Conservation (phyloP, 2,329 filamentous ascomycete genomes). For the Calonectria crousiana region DNA sequence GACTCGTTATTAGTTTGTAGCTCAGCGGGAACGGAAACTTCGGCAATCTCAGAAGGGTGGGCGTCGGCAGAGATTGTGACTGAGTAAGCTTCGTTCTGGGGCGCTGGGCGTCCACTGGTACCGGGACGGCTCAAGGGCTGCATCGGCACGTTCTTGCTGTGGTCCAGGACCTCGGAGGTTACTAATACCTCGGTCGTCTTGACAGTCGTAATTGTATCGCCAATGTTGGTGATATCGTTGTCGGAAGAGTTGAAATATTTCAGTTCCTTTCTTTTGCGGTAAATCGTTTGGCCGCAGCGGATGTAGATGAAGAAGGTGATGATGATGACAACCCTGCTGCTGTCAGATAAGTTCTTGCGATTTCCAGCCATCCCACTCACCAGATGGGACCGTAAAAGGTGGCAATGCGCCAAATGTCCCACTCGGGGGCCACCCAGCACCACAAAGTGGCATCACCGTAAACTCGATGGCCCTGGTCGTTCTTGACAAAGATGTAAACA, state of each 20-base stretch:
- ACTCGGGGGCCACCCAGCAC: constrained; percentile 80
- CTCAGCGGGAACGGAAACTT: constrained; percentile 45
- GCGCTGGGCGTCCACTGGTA: constrained; percentile 24
- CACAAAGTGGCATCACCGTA: constrained; percentile 83
- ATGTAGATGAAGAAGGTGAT: constrained; percentile 75
- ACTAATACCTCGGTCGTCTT: constrained; percentile 76
- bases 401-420: constrained; percentile 79
- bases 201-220: constrained; percentile 59
- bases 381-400: constrained; percentile 82
- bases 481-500: constrained; percentile 73
- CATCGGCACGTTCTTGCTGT: constrained; percentile 38
- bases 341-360: constrained; percentile 19
- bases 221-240: constrained; percentile 54
- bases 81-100: constrained; percentile 53
- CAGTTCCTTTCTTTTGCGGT: constrained; percentile 73
- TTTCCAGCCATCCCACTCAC: constrained; percentile 55
- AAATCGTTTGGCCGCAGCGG: constrained; percentile 75
- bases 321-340: constrained; percentile 68
- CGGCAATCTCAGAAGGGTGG: constrained; percentile 34
- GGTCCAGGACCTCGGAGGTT: constrained; percentile 59
- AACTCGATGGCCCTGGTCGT: constrained; percentile 64
- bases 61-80: constrained; percentile 61
- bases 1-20: constrained; percentile 26
- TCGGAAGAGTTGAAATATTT: constrained; percentile 65
- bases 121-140: constrained; percentile 39